Conservation (phyloP, 2,329 filamentous ascomycete genomes). For the Penicillium sp. region DNA sequence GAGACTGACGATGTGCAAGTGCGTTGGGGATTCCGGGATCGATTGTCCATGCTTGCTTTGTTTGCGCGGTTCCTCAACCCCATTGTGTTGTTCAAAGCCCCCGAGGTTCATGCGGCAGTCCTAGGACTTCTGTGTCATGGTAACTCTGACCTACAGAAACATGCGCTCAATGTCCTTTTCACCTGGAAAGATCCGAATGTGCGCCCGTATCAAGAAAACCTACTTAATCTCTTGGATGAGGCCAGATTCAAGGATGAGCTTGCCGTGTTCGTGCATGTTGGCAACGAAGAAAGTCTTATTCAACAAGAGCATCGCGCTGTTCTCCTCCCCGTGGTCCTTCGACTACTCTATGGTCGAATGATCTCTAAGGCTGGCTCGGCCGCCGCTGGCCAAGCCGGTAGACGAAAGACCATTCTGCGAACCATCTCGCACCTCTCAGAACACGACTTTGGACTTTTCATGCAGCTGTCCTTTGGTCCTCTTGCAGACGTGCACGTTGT, state of each 20-base stretch:
- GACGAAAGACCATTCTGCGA: slow-evolving; percentile 69
- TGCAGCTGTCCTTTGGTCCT: slow-evolving; percentile 75
- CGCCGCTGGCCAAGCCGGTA: slow-evolving; percentile 72
- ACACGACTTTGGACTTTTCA: slow-evolving; percentile 73
- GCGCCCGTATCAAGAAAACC: slow-evolving; percentile 75
- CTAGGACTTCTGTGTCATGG: slow-evolving; percentile 78
- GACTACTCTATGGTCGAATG: slow-evolving; percentile 83
- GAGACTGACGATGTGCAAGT: slow-evolving; percentile 22
- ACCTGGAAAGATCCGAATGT: slow-evolving; percentile 83
- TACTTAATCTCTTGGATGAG: slow-evolving; percentile 85
- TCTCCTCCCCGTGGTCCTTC: slow-evolving; percentile 81
- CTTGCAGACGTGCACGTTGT: slow-evolving; percentile 62
- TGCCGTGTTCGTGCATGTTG: slow-evolving; percentile 78
- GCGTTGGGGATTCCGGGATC: slow-evolving; percentile 60
- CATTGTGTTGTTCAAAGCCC: slow-evolving; percentile 72
- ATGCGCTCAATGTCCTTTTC: slow-evolving; percentile 77
- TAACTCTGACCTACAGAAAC: slow-evolving; percentile 83
- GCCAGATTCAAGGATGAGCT: slow-evolving; percentile 90
- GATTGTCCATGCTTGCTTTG: slow-evolving; percentile 76
- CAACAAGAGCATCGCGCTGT: slow-evolving; percentile 68
- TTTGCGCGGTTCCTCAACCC: slow-evolving; percentile 87
- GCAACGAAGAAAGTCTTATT: slow-evolving; percentile 63
- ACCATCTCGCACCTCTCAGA: slow-evolving; percentile 74
- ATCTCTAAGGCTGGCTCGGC: slow-evolving; percentile 70
- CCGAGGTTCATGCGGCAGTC: slow-evolving; percentile 72